Evolutionary conservation across 306 rosid species (phyloP).

Genomic region (Cucumis sativus): DNA sequence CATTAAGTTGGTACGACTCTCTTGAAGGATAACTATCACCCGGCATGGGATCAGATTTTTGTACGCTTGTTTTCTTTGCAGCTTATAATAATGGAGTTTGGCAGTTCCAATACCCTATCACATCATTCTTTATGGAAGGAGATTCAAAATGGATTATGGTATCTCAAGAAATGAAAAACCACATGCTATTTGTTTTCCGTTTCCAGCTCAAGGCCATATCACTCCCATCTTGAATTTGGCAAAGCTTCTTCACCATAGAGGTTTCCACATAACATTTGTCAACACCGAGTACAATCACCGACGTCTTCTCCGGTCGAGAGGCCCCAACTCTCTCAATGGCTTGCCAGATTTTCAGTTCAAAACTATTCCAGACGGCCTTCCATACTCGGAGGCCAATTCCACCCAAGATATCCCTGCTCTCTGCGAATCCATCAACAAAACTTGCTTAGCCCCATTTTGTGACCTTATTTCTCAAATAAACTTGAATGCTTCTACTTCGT

Average conservation of each 20-base stretch:
- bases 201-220: background rate
- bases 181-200: background rate
- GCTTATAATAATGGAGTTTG: no score
- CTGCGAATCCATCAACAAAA: slow-evolving; percentile 15
- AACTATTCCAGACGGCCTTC: slow-evolving; percentile 34
- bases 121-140: no score
- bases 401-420: slow-evolving; percentile 34
- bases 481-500: background rate
- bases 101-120: background rate
- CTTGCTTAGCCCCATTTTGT: slow-evolving; percentile 27
- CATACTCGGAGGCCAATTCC: slow-evolving; percentile 22
- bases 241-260: background rate
- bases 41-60: no score
- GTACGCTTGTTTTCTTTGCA: no score
- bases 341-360: background rate
- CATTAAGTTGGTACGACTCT: no score
- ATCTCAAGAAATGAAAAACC: background rate
- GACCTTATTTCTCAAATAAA: slow-evolving; percentile 28
- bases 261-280: background rate
- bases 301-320: background rate
- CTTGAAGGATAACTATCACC: no score
- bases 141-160: background rate
- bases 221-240: background rate
- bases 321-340: background rate
- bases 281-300: background rate